Evolutionary conservation across 345 rosid genomes (phyloP).

Genomic region (Psidium guajava): DNA sequence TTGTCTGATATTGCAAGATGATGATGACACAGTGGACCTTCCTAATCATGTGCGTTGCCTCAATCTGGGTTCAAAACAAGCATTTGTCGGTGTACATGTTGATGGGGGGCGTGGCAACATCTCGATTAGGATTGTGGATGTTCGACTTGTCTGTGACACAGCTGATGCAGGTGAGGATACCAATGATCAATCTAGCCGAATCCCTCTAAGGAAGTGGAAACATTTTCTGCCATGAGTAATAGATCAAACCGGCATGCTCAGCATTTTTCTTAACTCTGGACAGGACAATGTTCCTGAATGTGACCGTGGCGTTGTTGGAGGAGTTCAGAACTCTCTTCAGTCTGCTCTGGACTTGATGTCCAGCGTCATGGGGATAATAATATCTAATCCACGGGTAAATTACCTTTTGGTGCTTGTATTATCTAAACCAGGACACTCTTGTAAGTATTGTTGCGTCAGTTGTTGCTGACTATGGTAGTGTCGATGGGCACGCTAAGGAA

Average conservation of each 20-base stretch:
- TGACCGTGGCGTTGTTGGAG: conserved; percentile 85
- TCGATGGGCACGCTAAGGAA: not conserved
- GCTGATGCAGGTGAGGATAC: conserved; percentile 65
- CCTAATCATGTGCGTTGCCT: conserved; percentile 51
- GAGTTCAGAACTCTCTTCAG: conserved; percentile 90
- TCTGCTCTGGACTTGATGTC: conserved; percentile 50
- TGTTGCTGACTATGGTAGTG: not conserved
- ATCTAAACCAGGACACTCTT: not conserved
- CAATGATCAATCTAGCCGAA: not conserved
- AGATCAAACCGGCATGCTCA: not conserved
- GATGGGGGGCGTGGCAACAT: conserved; percentile 78
- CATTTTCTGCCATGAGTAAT: not conserved
- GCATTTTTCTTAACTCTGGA: not conserved
- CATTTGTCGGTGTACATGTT: conserved; percentile 53
- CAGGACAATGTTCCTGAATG: conserved; percentile 76
- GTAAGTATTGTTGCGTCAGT: not conserved
- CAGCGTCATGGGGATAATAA: conserved; percentile 57
- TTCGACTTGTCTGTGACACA: conserved; percentile 72
- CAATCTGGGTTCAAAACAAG: conserved; percentile 38
- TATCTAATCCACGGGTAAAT: conserved; percentile 60
- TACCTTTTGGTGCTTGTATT: not conserved
- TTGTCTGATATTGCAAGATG: not conserved
- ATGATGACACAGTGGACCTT: conserved; percentile 48
- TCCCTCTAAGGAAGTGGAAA: not conserved
- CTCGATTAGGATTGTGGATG: conserved; percentile 91